These are phyloP conservation scores for Ulvella scutata DNA, from an alignment of 139 green algal genomes.

Conservation along the genomic window DNA sequence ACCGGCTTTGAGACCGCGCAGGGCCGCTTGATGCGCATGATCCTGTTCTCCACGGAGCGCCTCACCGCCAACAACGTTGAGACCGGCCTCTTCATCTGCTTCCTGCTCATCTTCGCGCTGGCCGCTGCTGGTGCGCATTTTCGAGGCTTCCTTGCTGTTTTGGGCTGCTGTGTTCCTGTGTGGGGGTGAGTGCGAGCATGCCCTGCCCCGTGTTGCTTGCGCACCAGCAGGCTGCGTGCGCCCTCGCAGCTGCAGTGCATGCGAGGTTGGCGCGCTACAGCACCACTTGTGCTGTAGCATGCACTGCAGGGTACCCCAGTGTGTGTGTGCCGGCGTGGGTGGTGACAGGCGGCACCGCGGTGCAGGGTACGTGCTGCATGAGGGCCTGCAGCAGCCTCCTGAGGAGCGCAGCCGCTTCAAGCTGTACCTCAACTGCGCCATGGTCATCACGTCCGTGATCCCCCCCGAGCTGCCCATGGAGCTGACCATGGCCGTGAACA, in stretches of 20 bases:
- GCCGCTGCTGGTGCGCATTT: slow-evolving; percentile 40
- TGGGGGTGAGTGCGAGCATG: no score
- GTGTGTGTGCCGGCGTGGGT: no score
- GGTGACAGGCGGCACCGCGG: background rate
- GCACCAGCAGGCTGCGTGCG: background rate
- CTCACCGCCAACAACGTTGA: slow-evolving; percentile 89
- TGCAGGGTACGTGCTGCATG: slow-evolving; percentile 62
- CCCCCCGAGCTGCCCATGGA: slow-evolving; percentile 97
- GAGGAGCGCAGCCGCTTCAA: slow-evolving; percentile 74
- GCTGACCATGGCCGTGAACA: slow-evolving; percentile 86
- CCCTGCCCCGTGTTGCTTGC: no score
- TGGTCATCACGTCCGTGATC: slow-evolving; percentile 95
- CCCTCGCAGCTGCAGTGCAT: no score
- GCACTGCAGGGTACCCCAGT: no score
- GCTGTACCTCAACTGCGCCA: slow-evolving; percentile 92
- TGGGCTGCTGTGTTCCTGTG: no score
- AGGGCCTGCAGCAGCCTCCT: slow-evolving; percentile 40
- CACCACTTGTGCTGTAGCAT: no score
- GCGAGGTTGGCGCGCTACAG: no score
- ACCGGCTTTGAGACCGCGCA: slow-evolving; percentile 94
- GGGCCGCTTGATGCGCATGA: slow-evolving; percentile 91
- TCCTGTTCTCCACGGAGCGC: slow-evolving; percentile 86
- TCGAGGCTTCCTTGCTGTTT: no score
- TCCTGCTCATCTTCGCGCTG: slow-evolving; percentile 92
- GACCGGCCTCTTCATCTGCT: slow-evolving; percentile 91